Evolutionary conservation across 2,329 filamentous ascomycete genomes (phyloP), one percentile per base, ranked within the genome.

Genomic region (Emericellopsis cladophorae): DNA sequence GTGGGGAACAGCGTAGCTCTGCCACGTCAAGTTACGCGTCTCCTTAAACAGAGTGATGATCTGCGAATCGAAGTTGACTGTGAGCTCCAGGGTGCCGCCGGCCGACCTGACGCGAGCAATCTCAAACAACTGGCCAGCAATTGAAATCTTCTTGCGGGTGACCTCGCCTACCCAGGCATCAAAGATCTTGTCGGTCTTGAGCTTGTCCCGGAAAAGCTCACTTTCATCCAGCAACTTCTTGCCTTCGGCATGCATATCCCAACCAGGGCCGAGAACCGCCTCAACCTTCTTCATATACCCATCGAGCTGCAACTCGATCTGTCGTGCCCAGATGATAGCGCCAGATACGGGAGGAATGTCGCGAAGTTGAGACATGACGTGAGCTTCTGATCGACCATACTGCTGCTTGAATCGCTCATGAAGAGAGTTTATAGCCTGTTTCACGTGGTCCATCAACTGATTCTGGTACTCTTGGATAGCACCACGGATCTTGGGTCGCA

Each of bases 211-310:
- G 68, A 99, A 98, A 52, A 95, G 74, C 48, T 84, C 84, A 56
- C 92, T 90, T 62, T 98, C 92, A 42, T 79, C 81, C 54, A 90
- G 84, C 16, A 98, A 73, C 60, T 95, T 95, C 55, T 95, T 87
- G 2, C 93, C 93, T 57, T 98, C 92, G 7, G 88, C 78, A 54
- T 98, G 93, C 44, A 96, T 69, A 41, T 84, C 81, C 92, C 92
- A 99, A 50, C 95, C 88, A 42, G 85, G 81, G 39, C 92, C 92
- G 18, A 99, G 76, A 31, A 99, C 92, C 50, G 95, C 87, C 58
- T 96, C 93, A n/a, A 99, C 90, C 60, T 95, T 95, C 56, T 88
- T 85, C 88, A 99, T 95, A 60, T 98, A 98, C 10, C 81, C 84
- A 54, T 95, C 83, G 9, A 98, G 76, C 59, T 98, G 92, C 31